phyloP scores from a whole-genome alignment of 2,329 filamentous ascomycete genomes.

The Stachybotrys elegans region DNA sequence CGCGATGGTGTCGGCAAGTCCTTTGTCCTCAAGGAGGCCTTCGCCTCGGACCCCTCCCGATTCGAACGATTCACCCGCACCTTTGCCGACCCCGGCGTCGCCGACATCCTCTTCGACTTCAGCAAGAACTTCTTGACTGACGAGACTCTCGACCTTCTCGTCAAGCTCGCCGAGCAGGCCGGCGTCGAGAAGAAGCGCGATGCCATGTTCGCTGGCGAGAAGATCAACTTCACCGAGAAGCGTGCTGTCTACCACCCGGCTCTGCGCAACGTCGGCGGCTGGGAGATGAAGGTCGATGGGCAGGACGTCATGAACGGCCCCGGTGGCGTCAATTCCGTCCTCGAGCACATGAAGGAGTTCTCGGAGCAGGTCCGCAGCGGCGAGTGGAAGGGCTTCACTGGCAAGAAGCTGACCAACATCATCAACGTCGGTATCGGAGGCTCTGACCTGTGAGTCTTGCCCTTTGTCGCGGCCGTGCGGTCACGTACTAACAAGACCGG shows the following conservation, averaged over 20 bases:
- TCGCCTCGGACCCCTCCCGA: slow-evolving; percentile 79
- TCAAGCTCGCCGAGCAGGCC: slow-evolving; percentile 88
- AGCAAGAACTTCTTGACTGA: slow-evolving; percentile 98
- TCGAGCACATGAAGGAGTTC: slow-evolving; percentile 98
- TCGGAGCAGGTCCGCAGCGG: slow-evolving; percentile 90
- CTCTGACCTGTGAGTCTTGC: slow-evolving; percentile 81
- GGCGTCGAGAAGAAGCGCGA: slow-evolving; percentile 89
- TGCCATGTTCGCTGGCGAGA: slow-evolving; percentile 94
- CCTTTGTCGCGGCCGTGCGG: neutral
- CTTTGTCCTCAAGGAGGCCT: slow-evolving; percentile 90
- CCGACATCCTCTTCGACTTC: slow-evolving; percentile 95
- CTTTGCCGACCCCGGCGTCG: slow-evolving; percentile 74
- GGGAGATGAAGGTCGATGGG: slow-evolving; percentile 80
- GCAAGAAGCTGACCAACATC: slow-evolving; percentile 95
- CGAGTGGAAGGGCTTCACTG: slow-evolving; percentile 94
- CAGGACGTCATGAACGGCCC: slow-evolving; percentile 87
- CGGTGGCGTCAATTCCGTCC: slow-evolving; percentile 82
- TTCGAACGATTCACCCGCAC: slow-evolving; percentile 87
- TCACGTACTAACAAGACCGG: neutral
- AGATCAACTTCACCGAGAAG: slow-evolving; percentile 99
- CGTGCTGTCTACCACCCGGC: slow-evolving; percentile 95
- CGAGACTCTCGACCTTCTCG: slow-evolving; percentile 80
- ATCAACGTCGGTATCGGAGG: slow-evolving; percentile 98
- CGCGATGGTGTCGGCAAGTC: slow-evolving; percentile 80
- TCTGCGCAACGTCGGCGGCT: slow-evolving; percentile 81